Evolutionary conservation across 257 asterid species (phyloP), one percentile per base, ranked within the genome.

Genomic region (Euphrasia confusa): DNA sequence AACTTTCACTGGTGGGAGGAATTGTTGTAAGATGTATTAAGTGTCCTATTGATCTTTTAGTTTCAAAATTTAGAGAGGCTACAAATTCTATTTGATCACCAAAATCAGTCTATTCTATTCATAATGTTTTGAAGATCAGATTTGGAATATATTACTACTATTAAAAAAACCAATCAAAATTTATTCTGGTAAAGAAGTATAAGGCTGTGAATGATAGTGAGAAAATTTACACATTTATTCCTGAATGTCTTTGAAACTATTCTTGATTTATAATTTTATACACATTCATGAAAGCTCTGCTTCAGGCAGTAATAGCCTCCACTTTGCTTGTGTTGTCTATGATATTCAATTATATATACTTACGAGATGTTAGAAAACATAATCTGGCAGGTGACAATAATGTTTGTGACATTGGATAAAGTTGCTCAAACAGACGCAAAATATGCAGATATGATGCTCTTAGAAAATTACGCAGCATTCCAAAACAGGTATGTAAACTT

Each of bases 401-500:
- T 93, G 99, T 93, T 93, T 75, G 96, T 85, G 71, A 93, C 97
- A 58, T 69, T 89, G 86, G 97, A 93, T 72, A 93, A 85, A 78
- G 80, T 93, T 77, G 83, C 96, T 75, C 97, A 89, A 78, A 81
- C 78, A 52, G 99, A 93, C 72, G 62, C 80, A 49, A 93, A 93
- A 67, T 89, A 87, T 70, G 60, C 88, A 58, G 99, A 93, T 61
- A 76, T 93, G 69, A 52, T 93, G 79, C 95, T 93, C 40, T 68
- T 93, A 68, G 97, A 93, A 83, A 93, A 93, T 80, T 93, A 93
- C 78, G 99, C 99, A 45, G 90, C 97, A 62, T 93, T 93, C 70
- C 99, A 93, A 63, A 93, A 93, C 80, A 87, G 97, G 99, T 93
- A 79, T n/a, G 4, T 71, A 63, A 48, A 42, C 63, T 66, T 72